Conservation (phyloP, 2,329 filamentous ascomycete species). For the Camptophora hylomeconis region DNA sequence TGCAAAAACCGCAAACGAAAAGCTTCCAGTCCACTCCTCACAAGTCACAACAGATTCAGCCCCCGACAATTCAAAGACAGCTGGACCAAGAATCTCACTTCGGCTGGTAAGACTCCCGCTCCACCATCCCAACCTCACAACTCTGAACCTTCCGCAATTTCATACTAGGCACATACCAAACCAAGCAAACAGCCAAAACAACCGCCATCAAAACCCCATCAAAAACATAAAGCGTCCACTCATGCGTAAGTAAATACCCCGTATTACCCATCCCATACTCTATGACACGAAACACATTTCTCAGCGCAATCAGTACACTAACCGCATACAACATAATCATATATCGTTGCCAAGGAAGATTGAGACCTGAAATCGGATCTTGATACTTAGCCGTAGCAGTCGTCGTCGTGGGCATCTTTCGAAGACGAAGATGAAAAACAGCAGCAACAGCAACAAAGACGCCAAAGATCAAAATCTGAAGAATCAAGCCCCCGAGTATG, state of each 20-base stretch:
- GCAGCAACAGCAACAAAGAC: slow-evolving; percentile 39
- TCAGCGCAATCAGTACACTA: slow-evolving; percentile 19
- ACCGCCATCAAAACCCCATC: slow-evolving; percentile 21
- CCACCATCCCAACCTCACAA: too few relatives aligned
- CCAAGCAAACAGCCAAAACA: slow-evolving; percentile 14
- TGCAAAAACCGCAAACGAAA: too few relatives aligned
- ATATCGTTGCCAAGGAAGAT: slow-evolving; percentile 23
- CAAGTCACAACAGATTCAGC: too few relatives aligned
- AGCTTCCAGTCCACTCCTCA: too few relatives aligned
- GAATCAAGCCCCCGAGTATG: slow-evolving; percentile 42
- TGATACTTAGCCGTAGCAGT: slow-evolving; percentile 14
- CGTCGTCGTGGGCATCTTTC: slow-evolving; percentile 10
- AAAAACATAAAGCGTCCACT: slow-evolving; percentile 22
- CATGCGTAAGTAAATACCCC: slow-evolving; percentile 19
- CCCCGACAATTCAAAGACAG: too few relatives aligned
- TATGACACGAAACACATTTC: slow-evolving; percentile 21
- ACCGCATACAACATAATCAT: slow-evolving; percentile 21
- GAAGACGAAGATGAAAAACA: slow-evolving; percentile 38
- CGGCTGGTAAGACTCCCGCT: too few relatives aligned
- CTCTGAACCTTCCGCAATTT: too few relatives aligned
- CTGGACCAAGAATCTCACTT: too few relatives aligned
- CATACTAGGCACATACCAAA: slow-evolving; percentile 7
- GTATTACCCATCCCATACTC: slow-evolving; percentile 21
- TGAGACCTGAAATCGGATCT: slow-evolving; percentile 14
- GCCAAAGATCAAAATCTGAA: slow-evolving; percentile 46